phyloP scores from a whole-genome alignment of 108 stramenopile genomes.

The Schizochytrium sp. region DNA sequence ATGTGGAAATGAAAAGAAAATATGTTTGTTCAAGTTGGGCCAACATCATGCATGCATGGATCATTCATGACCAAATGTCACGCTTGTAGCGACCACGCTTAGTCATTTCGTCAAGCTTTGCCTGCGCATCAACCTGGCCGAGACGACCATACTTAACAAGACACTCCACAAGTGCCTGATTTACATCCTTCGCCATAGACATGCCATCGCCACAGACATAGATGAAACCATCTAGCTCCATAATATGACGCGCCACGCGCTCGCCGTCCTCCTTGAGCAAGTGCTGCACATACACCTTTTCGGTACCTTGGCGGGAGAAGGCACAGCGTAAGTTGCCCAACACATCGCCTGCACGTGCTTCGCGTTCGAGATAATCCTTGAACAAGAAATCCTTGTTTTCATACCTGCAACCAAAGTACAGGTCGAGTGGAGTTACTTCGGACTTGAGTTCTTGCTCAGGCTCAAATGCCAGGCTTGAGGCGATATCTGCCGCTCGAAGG shows the following conservation, averaged over 20 bases:
- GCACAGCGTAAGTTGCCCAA: constrained; percentile 84
- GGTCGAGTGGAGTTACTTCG: constrained; percentile 76
- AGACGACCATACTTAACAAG: constrained; percentile 14
- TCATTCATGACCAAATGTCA: constrained; percentile 60
- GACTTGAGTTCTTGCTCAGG: constrained; percentile 76
- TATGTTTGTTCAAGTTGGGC: too few relatives aligned
- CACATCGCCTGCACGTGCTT: constrained; percentile 77
- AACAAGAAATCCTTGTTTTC: constrained; percentile 92
- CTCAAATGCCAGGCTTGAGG: constrained; percentile 70
- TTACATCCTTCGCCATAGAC: constrained; percentile 90
- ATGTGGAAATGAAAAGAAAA: too few relatives aligned
- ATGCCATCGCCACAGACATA: constrained; percentile 93
- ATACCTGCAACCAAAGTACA: constrained; percentile 96
- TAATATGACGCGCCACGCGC: constrained; percentile 72
- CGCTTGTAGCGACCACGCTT: constrained; percentile 31
- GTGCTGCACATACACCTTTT: constrained; percentile 88
- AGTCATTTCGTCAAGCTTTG: neutral
- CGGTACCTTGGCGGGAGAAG: constrained; percentile 86
- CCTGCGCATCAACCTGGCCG: constrained; percentile 8
- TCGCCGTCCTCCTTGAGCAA: constrained; percentile 68
- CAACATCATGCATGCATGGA: neutral
- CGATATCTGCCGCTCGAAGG: constrained; percentile 82
- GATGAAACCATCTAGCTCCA: constrained; percentile 67
- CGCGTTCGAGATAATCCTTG: constrained; percentile 81
- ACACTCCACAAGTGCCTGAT: constrained; percentile 75